Base-by-base conservation (phyloP, 129 eudicot species). In the Saposhnikovia divaricata region DNA sequence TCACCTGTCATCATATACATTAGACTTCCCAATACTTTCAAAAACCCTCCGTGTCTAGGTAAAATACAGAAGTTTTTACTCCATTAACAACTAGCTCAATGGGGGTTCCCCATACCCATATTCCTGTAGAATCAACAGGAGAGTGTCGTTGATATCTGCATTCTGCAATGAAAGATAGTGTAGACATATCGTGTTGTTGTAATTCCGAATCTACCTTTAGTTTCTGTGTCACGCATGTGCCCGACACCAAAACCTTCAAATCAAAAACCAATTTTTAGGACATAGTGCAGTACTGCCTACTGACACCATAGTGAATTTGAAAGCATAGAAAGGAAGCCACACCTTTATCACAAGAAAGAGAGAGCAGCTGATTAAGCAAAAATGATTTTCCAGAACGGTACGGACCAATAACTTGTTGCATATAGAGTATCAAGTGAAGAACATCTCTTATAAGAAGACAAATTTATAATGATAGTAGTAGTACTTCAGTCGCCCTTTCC, bases 81-180 rank as follows among this genome's bases (percentile, higher is more conserved):
- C 99, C 99, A 85, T 90, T 77, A 66, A 96, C 85, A 65, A 89
- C 90, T 91, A 92, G 61, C 83, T 92, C 97, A 50, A 90, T 57
- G 47, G 99, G 99, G 77, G 87, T 81, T 79, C 99, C 99, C 99
- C 99, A 96, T 44, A 92, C 98, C 98, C 99, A 96, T 81, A 96
- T 89, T 39, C 99, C 98, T 94, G 84, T 25, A 73, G 81, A 23
- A 63, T 48, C 34, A 48, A 10, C 73, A 34, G 34, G 51, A 23
- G 69, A 27, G 13, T 27, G 50, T 81, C 47, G 79, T 14, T 44
- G 23, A 66, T 45, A 74, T 43, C 31, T 79, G 42, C n/a, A 79
- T 66, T 43, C 47, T 79, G 63, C n/a, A 79, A 80, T 6, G 51
- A 27, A 83, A 31, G 43, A 37, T 51, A 70, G 46, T 53, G 21